Percentiles rank a stretch among this genome's conserved stretches.
Conservation (phyloP, 164 flowering plant species). For the Nymphaea colorata region DNA sequence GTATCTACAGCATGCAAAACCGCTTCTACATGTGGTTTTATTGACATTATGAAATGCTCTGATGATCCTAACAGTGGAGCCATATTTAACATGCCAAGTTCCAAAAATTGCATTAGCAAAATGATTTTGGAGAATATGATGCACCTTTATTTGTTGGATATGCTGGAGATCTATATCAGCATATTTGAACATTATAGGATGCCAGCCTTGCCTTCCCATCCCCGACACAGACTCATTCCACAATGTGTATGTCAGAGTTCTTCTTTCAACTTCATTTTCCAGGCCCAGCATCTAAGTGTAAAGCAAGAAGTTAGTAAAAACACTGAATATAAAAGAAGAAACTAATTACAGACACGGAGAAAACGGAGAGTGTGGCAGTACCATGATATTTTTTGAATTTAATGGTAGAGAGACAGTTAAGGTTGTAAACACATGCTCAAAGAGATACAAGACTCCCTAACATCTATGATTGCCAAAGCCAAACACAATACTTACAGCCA, state of each 20-base stretch:
- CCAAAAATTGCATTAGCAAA: neutral
- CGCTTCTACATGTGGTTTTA: too few relatives aligned
- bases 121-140: neutral
- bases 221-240: conserved; percentile 67
- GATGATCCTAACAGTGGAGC: too few relatives aligned
- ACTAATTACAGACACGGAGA: neutral
- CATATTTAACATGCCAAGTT: too few relatives aligned
- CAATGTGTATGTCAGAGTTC: conserved; percentile 71
- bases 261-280: conserved; percentile 70
- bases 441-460: neutral
- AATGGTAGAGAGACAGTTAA: neutral
- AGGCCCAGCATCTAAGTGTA: conserved; percentile 51
- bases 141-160: neutral
- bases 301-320: neutral
- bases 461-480: neutral
- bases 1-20: too few relatives aligned
- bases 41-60: too few relatives aligned
- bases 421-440: neutral
- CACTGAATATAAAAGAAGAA: neutral
- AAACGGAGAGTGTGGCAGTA: neutral
- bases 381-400: neutral
- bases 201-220: conserved; percentile 58
- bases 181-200: neutral
- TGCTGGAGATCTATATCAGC: neutral
- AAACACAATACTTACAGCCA: conserved; percentile 43